Evolutionary conservation across 2,329 filamentous ascomycete species (phyloP), one percentile per base, ranked within the genome.

Genomic region (Trichoderma asperellum): DNA sequence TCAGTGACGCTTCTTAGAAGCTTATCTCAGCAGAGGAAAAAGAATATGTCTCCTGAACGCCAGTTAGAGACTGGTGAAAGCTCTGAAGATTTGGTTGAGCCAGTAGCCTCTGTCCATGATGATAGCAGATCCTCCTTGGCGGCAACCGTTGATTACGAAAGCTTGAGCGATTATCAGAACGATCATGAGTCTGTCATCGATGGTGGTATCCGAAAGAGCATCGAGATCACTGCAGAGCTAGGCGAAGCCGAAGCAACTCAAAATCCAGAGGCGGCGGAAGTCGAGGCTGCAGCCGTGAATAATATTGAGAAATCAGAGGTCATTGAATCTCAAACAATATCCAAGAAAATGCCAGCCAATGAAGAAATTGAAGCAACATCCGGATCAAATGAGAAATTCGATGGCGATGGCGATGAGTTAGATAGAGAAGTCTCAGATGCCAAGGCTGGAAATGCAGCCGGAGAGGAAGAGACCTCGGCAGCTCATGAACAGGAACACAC

Each of bases 141-240:
- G 34, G 88, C 87, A 7, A 89, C 87, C 0, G 74, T 89, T 69
- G 88, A 90, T 70, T 81, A 83, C 2, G 79, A 86, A 71, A 87
- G 84, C 73, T 73, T 79, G 11, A 79, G 77, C 8, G 80, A 80
- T 40, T 84, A 77, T 10, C 79, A 80, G 40, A 83, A 77, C 16
- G 79, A 74, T 4, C 35, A 24, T 37, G 35, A 29, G 16, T 78
- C 78, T 0, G 43, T 77, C 6, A 35, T 63, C 2, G 71, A 72
- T 2, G 73, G 62, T 18, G 74, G 80, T 27, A 52, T 55, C 0
- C 73, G 72, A 0, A 76, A 73, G 68, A 77, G 75, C 59, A 81
- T 81, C 16, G 81, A 83, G 60, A 78, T 84, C n/a, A 79, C 75
- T 21, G 80, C 81, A 6, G 75, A 83, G 67, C 75, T 82, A 1